A percentile compares a stretch with the other conserved stretches of the same genome.
Evolutionary conservation across 495 filamentous ascomycete genomes (phyloP).

Genomic region (Neurospora hispaniola): DNA sequence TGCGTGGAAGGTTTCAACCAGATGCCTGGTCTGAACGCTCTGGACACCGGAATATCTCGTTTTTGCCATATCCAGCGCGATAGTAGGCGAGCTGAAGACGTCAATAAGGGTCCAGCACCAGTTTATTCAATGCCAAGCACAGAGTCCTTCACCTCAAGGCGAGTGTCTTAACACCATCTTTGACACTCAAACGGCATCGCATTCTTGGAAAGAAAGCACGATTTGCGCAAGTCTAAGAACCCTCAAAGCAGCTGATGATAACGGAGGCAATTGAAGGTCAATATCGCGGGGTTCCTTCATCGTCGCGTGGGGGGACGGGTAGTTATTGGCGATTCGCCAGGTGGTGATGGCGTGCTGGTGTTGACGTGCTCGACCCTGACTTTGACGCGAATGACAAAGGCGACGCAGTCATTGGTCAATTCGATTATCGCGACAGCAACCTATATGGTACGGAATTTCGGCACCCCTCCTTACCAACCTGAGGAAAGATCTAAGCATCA

Average conservation of each 20-base stretch:
- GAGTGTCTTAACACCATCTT: not conserved
- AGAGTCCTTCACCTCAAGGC: too few relatives aligned
- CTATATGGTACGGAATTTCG: not conserved
- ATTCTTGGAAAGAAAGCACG: not conserved
- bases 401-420: conserved; percentile 2
- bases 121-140: too few relatives aligned
- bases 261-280: not conserved
- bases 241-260: not conserved
- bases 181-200: not conserved
- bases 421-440: not conserved
- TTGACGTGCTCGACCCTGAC: conserved; percentile 10
- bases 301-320: not conserved
- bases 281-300: not conserved
- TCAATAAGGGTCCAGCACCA: too few relatives aligned
- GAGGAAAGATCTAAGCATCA: not conserved
- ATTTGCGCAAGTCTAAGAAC: not conserved
- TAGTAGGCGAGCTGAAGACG: too few relatives aligned
- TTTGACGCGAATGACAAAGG: conserved; percentile 9
- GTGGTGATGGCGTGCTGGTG: conserved; percentile 14
- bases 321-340: not conserved
- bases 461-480: not conserved
- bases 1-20: not conserved
- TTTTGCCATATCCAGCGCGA: too few relatives aligned
- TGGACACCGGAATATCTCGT: not conserved
- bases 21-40: not conserved